Evolutionary conservation across 345 rosid genomes (phyloP), one percentile per base, ranked within the genome.

Genomic region (Reutealis trisperma): DNA sequence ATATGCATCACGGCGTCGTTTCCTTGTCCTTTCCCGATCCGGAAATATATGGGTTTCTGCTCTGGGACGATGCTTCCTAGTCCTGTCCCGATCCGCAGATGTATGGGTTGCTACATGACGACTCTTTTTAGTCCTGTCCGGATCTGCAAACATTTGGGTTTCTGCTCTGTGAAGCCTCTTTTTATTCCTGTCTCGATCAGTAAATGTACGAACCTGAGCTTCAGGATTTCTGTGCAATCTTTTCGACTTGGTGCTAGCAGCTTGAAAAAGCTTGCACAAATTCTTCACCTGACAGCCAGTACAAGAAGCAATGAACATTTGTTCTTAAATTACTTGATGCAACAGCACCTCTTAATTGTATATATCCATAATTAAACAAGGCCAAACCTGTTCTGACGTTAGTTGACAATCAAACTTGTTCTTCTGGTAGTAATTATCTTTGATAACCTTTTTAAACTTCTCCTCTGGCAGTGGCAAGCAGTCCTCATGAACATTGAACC

Each of bases 371-470:
- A 5, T 32, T 41, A 72, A 61, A 81, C 2, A 61, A 47, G 18
- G 65, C 30, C 63, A 72, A 52, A 79, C 81, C 85, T 83, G 81
- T 24, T 67, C 64, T 27, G 51, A 45, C 21, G 80, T 79, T 71
- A 83, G 64, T 63, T 79, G 80, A 68, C 75, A 52, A 51, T 76
- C 30, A 19, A 79, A 83, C 75, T 79, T 79, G 69, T 76, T 76
- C 69, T 73, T 83, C 66, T 25, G 13, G 73, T 76, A 79, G 63
- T 76, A 83, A 32, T 83, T 83, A 16, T 83, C 85, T 70, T 69
- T 69, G 74, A 79, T 83, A 45, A 47, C 79, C 67, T 60, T 68
- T 32, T 69, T 83, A 49, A 79, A 83, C 78, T 76, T 58, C 47
- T 63, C 49, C 78, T 79, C 83, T 30, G 78, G 64, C 45, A 76